Conservation (phyloP, 1,139 yeast genomes). For the Scheffersomyces illinoinensis region DNA sequence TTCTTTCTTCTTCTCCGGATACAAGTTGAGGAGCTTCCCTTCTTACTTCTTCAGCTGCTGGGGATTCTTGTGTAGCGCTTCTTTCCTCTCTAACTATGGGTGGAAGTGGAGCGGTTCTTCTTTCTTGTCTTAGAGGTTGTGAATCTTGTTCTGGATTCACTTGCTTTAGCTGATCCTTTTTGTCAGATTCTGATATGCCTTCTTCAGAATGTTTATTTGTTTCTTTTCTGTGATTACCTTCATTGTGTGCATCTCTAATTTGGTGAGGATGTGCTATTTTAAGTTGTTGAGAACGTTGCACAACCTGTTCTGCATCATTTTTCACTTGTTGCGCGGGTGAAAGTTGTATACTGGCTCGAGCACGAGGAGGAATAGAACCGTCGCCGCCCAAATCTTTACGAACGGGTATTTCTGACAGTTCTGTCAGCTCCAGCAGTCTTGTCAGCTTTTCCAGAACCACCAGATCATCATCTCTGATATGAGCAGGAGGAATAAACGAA, state of each 20-base stretch:
- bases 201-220: neutral
- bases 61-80: neutral
- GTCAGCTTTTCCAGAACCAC: neutral
- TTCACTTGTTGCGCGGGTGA: neutral
- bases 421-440: neutral
- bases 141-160: neutral
- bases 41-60: neutral
- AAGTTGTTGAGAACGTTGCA: neutral
- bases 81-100: neutral
- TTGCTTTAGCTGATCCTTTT: neutral
- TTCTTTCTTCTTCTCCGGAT: neutral
- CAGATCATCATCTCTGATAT: neutral
- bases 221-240: neutral
- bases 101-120: neutral
- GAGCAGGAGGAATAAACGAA: slow-evolving; percentile 4
- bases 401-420: neutral
- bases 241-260: neutral
- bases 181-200: neutral
- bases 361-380: neutral
- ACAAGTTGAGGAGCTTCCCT: neutral
- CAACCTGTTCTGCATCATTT: neutral
- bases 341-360: neutral
- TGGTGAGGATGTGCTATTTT: neutral
- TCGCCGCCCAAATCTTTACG: neutral
- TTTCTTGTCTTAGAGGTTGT: neutral